Evolutionary conservation across 75 land plant species (phyloP), one percentile per base, ranked within the genome.

Genomic region (Picea glauca): DNA sequence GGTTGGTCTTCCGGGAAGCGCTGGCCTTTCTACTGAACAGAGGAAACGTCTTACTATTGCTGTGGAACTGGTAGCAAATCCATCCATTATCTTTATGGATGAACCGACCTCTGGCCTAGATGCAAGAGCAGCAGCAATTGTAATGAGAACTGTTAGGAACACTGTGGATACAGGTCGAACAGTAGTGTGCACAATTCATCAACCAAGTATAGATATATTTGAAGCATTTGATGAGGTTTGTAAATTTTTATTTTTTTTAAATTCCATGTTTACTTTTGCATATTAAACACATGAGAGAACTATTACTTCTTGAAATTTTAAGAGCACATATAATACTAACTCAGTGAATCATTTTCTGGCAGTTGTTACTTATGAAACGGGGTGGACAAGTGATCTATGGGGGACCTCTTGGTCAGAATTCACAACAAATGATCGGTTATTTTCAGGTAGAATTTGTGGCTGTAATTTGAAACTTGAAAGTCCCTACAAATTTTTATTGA

Each of bases 31-130:
- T 3, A 86, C 89, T 13, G 89, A 90, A 62, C 91, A 90, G 65
- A 80, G 91, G 9, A 90, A 90, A 75, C 83, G 91, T 13, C 78
- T 90, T 20, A 90, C 91, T 33, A 90, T 90, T 60, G 91, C 91
- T 43, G 92, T 92, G 82, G 94, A 92, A 61, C 84, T 92, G 61
- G 94, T 92, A 33, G 94, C 94, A 17, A 92, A 92, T 75, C 94
- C 94, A 32, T 92, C 94, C 21, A 92, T 92, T 77, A 91, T 92
- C 12, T 92, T 90, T 73, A 90, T 90, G 46, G 87, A 85, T 61
- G 77, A 82, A 23, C 87, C 87, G 58, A 81, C 64, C 21, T 58
- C 70, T n/a, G 70, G 67, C 31, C 77, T 85, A 30, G 87, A 85
- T 62, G 56, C 56, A 50, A 50, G 56, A 50, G 56, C 56, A 50